Evolutionary conservation across 2,329 filamentous ascomycete genomes (phyloP), one percentile per base, ranked within the genome.

Genomic region (Phaeosphaeria sp.): DNA sequence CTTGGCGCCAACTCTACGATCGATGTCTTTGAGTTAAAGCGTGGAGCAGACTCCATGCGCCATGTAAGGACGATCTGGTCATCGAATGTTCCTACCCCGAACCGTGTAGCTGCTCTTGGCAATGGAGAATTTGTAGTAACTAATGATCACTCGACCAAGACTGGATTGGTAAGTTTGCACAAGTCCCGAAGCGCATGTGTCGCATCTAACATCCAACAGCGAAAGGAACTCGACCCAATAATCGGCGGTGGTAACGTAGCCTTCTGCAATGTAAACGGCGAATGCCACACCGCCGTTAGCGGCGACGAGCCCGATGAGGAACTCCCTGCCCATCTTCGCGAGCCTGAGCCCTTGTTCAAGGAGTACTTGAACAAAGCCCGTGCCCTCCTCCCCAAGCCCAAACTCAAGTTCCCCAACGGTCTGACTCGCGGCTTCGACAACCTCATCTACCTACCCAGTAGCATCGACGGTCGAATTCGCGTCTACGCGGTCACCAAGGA

Each of bases 361-460:
- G 6, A 44, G 6, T 53, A 57, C 40, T 48, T 66, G 1, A 42
- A 60, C 5, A 36, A 43, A 8, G 48, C 55, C 0, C 49, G 54
- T 7, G 36, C 42, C 2, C 25, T 60, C 17, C 43, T 67, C 15
- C 63, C 66, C 4, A 57, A 62, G n/a, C 36, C 60, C 6, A 65
- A 59, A 17, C 64, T 74, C 51, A 74, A 68, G 43, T 71, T 74
- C 46, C 67, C 72, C 5, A 74, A 74, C 33, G 71, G 72, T 3
- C 56, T 74, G 1, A 56, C 67, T 1, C 60, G 51, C 20, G 71
- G 68, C 13, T 33, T 49, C 25, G 68, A 73, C 47, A 64, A 59
- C 2, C 61, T 73, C 4, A 67, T 69, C 49, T 73, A 74, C 47
- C 64, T 74, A 0, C 71, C 71, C 24, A 67, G 65, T 39, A 60